Conservation (phyloP, 306 rosid species). For the Vigna angularis region DNA sequence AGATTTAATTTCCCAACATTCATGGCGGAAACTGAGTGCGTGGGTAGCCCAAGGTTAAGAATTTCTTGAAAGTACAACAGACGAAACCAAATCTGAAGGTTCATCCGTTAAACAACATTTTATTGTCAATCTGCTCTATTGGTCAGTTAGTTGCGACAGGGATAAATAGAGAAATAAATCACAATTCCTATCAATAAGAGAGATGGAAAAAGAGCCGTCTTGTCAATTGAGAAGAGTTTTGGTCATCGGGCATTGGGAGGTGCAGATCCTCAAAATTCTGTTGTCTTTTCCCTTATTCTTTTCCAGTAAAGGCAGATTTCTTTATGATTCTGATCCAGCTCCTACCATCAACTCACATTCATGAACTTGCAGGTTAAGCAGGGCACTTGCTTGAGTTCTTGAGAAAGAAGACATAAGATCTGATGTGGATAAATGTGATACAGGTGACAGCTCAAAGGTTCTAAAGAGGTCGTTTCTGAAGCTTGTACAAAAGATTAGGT, state of each 20-base stretch:
- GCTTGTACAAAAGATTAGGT: neutral
- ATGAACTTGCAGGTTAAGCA: neutral
- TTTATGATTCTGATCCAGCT: neutral
- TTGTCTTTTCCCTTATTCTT: too few relatives aligned
- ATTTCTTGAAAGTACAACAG: neutral
- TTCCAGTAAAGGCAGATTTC: neutral
- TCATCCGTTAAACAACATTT: too few relatives aligned
- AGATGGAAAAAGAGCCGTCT: too few relatives aligned
- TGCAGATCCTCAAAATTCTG: too few relatives aligned
- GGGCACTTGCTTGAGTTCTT: neutral
- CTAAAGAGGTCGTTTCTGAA: neutral
- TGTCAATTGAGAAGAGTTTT: too few relatives aligned
- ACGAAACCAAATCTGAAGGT: neutral
- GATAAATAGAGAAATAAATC: too few relatives aligned
- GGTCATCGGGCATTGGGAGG: too few relatives aligned
- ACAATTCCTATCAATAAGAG: too few relatives aligned
- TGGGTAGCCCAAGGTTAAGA: neutral
- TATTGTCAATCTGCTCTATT: too few relatives aligned
- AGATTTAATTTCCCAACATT: neutral
- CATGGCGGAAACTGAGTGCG: neutral
- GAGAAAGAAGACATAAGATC: neutral
- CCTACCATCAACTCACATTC: neutral
- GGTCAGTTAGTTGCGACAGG: too few relatives aligned
- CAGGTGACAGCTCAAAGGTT: neutral
- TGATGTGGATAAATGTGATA: neutral